phyloP scores from a whole-genome alignment of 2,329 filamentous ascomycete species.

The Kalaharituber pfeilii region DNA sequence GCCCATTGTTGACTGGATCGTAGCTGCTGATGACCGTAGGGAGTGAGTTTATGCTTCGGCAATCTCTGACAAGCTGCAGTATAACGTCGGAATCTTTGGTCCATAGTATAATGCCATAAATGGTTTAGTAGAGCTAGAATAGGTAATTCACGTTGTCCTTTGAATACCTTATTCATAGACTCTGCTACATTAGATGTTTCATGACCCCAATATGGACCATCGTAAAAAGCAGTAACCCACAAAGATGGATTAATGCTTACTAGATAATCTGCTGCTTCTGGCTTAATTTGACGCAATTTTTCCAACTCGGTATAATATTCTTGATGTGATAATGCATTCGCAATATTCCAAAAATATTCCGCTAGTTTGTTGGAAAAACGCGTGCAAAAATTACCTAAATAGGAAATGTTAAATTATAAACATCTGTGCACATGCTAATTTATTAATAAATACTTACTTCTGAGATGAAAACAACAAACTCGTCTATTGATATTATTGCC shows the following conservation, averaged over 20 bases:
- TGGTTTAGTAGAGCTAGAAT: slow-evolving; percentile 5
- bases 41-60: neutral
- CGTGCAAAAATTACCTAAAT: neutral
- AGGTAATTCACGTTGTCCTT: neutral
- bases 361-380: neutral
- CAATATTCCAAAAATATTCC: neutral
- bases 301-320: neutral
- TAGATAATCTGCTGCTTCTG: slow-evolving; percentile 3
- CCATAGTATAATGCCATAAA: slow-evolving; percentile 9
- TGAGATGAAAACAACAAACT: slow-evolving; percentile 4
- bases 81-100: neutral
- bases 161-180: slow-evolving; percentile 1
- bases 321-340: neutral
- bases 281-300: neutral
- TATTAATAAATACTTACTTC: neutral
- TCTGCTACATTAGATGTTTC: slow-evolving; percentile 8
- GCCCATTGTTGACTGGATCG: neutral
- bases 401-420: neutral
- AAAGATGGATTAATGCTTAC: neutral
- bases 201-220: slow-evolving; percentile 2
- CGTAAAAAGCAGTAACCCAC: slow-evolving; percentile 5
- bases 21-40: neutral
- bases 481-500: neutral
- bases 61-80: neutral
- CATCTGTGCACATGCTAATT: neutral